Conservation (phyloP, 1,284 basidiomycete species). For the Cutaneotrichosporon sp. region DNA sequence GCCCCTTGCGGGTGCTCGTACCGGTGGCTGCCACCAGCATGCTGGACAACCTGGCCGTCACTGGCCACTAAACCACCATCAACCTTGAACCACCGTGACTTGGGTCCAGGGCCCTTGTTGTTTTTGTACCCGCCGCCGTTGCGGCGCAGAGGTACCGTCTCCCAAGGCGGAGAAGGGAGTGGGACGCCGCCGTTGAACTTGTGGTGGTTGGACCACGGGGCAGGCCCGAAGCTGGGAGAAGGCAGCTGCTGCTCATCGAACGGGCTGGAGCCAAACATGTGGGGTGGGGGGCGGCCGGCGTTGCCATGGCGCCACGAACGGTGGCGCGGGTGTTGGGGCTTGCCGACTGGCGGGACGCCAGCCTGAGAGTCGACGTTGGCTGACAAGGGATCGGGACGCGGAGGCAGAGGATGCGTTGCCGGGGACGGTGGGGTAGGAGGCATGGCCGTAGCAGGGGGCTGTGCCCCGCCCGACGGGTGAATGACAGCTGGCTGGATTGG, state of each 20-base stretch:
- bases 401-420: background rate
- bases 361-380: background rate
- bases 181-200: constrained; percentile 11
- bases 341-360: background rate
- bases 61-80: constrained; percentile 32
- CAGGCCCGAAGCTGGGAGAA: background rate
- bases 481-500: background rate
- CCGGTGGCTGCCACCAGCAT: constrained; percentile 64
- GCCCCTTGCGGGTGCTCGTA: constrained; percentile 65
- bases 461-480: background rate
- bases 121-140: background rate
- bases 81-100: constrained; percentile 12
- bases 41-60: constrained; percentile 59
- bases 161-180: constrained; percentile 3
- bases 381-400: background rate
- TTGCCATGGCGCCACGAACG: background rate
- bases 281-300: background rate
- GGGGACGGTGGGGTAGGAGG: background rate
- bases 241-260: background rate
- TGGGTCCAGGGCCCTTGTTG: background rate
- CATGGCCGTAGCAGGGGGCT: background rate
- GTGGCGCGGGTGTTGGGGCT: background rate
- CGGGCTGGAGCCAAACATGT: background rate
- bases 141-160: constrained; percentile 2
- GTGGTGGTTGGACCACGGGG: constrained; percentile 5